Evolutionary conservation across 164 flowering plant species (phyloP).

Genomic region (Hamamelis virginiana): DNA sequence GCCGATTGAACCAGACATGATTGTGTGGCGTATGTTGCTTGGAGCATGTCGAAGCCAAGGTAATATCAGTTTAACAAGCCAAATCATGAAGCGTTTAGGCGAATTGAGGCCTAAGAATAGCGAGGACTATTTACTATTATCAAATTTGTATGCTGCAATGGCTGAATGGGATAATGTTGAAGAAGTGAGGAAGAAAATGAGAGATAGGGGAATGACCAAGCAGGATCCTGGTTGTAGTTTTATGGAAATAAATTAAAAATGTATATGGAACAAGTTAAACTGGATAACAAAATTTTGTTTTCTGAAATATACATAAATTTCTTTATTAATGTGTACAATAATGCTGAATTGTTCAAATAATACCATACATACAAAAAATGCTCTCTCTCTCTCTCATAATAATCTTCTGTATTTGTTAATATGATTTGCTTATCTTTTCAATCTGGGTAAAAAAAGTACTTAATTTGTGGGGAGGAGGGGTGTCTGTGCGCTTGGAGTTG

Average conservation of each 20-base stretch:
- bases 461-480: too few relatives aligned
- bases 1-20: conserved; percentile 32
- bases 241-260: conserved; percentile 4
- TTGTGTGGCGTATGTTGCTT: conserved; percentile 31
- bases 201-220: conserved; percentile 15
- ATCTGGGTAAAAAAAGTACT: too few relatives aligned
- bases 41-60: conserved; percentile 32
- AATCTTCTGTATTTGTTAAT: too few relatives aligned
- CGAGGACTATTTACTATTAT: conserved; percentile 28
- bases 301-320: not conserved
- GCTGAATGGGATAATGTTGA: conserved; percentile 32
- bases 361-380: too few relatives aligned
- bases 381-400: too few relatives aligned
- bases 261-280: not conserved
- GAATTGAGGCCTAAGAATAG: conserved; percentile 21
- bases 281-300: not conserved
- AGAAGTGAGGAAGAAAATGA: conserved; percentile 31
- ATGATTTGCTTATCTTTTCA: too few relatives aligned
- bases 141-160: conserved; percentile 28
- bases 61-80: conserved; percentile 13
- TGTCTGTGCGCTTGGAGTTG: too few relatives aligned
- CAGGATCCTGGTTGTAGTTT: conserved; percentile 13
- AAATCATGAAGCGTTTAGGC: conserved; percentile 16
- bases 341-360: too few relatives aligned
- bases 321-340: not conserved